Conservation (phyloP, 305 asterid species). For the Solanum aculeatissimum region DNA sequence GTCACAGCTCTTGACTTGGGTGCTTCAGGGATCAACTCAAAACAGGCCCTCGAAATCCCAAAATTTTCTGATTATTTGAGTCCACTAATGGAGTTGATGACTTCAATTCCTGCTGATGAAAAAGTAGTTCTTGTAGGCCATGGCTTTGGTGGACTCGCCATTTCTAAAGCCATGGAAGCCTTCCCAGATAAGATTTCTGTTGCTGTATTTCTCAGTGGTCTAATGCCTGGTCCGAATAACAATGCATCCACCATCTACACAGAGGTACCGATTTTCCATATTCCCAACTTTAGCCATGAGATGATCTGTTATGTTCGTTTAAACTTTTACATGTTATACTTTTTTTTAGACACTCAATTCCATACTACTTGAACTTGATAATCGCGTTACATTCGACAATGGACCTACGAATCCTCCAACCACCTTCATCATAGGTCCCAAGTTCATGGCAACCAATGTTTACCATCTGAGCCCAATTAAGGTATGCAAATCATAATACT, state of each 20-base stretch:
- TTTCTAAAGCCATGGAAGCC: slow-evolving; percentile 15
- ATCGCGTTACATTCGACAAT: background rate
- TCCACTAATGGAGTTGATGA: slow-evolving; percentile 12
- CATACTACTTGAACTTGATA: background rate
- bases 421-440: background rate
- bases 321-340: background rate
- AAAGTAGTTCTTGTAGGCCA: slow-evolving; percentile 24
- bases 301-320: background rate
- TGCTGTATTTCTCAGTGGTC: slow-evolving; percentile 4
- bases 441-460: background rate
- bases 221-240: background rate
- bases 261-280: background rate
- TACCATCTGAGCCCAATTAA: slow-evolving; percentile 9
- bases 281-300: background rate
- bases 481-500: background rate
- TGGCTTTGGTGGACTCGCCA: slow-evolving; percentile 1
- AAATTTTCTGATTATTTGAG: background rate
- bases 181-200: slow-evolving; percentile 9
- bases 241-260: background rate
- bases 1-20: slow-evolving; percentile 8
- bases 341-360: background rate
- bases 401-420: slow-evolving; percentile 14
- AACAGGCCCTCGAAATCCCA: background rate
- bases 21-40: background rate
- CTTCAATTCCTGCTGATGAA: background rate